phyloP scores from a whole-genome alignment of 495 filamentous ascomycete genomes.

The Annulohypoxylon moriforme region DNA sequence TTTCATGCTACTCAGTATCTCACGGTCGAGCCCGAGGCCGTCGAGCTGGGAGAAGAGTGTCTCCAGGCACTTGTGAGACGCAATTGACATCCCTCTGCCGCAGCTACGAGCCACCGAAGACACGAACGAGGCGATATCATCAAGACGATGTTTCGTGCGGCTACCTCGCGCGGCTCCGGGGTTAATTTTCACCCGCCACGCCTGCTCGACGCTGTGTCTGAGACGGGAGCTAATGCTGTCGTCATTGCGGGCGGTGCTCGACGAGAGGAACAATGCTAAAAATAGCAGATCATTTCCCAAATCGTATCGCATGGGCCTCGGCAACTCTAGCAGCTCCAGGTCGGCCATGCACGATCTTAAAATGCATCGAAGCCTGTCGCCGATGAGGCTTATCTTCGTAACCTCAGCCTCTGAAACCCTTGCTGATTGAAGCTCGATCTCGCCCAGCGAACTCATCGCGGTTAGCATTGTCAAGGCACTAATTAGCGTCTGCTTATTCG shows the following conservation, averaged over 20 bases:
- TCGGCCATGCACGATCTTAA: slow-evolving; percentile 38
- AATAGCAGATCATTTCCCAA: slow-evolving; percentile 36
- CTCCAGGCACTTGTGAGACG: slow-evolving; percentile 52
- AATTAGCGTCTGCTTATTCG: slow-evolving; percentile 47
- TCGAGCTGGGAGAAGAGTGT: slow-evolving; percentile 42
- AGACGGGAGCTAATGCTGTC: slow-evolving; percentile 17
- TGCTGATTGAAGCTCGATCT: slow-evolving; percentile 34
- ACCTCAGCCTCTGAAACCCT: slow-evolving; percentile 36
- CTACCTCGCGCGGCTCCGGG: slow-evolving; percentile 24
- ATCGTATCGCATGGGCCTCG: slow-evolving; percentile 3
- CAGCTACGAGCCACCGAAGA: slow-evolving; percentile 52
- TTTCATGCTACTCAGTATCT: slow-evolving; percentile 42
- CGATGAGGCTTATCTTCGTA: slow-evolving; percentile 38
- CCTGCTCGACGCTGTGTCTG: slow-evolving; percentile 30
- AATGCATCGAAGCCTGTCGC: slow-evolving; percentile 37
- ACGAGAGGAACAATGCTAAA: slow-evolving; percentile 44
- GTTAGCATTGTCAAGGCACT: slow-evolving; percentile 52
- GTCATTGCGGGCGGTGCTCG: slow-evolving; percentile 20
- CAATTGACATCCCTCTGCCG: slow-evolving; percentile 46
- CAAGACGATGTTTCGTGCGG: slow-evolving; percentile 34
- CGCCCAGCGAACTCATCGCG: slow-evolving; percentile 49
- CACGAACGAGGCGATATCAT: slow-evolving; percentile 47
- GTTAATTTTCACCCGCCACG: slow-evolving; percentile 24
- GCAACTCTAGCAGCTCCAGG: slow-evolving; percentile 22
- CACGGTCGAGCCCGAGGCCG: slow-evolving; percentile 28